Conservation (phyloP, 2,329 filamentous ascomycete genomes). For the Botrytis elliptica region DNA sequence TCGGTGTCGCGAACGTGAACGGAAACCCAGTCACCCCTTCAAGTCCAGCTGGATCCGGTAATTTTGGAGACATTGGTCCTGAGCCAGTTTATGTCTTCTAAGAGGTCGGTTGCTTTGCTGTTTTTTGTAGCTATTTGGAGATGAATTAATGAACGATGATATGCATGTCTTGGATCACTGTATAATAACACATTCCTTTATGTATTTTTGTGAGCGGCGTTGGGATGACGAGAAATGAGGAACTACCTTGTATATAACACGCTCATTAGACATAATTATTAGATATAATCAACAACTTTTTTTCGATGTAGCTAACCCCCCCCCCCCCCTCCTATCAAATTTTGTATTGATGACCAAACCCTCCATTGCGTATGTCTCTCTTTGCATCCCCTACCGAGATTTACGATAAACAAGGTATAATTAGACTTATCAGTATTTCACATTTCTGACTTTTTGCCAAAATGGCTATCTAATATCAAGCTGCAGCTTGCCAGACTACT, state of each 20-base stretch:
- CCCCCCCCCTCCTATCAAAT: not conserved
- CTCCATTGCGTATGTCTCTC: not conserved
- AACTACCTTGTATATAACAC: not conserved
- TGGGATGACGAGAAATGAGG: not conserved
- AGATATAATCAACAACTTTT: not conserved
- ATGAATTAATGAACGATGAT: not conserved
- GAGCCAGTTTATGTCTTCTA: conserved; percentile 1
- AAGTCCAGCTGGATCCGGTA: not conserved
- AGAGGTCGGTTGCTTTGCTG: not conserved
- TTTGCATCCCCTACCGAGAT: not conserved
- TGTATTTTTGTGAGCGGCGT: not conserved
- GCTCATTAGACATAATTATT: not conserved
- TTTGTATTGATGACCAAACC: not conserved
- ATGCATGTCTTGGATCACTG: not conserved
- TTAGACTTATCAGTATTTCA: not conserved
- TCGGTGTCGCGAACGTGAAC: not conserved
- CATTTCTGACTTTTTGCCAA: accelerated
- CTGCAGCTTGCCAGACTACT: not conserved
- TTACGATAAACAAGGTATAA: not conserved
- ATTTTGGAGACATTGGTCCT: conserved; percentile 6
- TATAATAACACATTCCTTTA: not conserved
- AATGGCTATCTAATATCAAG: not conserved
- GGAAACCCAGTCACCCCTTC: not conserved
- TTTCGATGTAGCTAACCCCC: not conserved
- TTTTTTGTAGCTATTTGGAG: not conserved